Percentiles rank a stretch among this genome's conserved stretches.
Conservation (phyloP, 2,329 filamentous ascomycete species). For the Aspergillus transmontanensis region DNA sequence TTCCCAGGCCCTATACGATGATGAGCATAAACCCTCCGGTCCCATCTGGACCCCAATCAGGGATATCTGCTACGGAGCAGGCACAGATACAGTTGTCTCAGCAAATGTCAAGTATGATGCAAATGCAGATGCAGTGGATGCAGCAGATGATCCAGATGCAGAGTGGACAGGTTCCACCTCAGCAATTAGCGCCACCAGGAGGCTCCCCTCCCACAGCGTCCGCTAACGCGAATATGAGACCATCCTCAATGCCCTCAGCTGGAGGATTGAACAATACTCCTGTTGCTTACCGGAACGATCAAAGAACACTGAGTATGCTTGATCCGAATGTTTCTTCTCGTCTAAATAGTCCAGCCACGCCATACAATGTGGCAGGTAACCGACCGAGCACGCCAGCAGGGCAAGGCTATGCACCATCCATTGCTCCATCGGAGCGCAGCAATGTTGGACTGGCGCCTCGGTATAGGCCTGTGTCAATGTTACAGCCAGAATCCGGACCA, state of each 20-base stretch:
- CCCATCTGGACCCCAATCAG: constrained; percentile 25
- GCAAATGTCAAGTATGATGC: constrained; percentile 85
- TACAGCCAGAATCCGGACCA: constrained; percentile 43
- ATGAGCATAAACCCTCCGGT: constrained; percentile 31
- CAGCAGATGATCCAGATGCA: constrained; percentile 69
- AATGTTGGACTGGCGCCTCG: constrained; percentile 87
- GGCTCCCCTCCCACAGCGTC: constrained; percentile 29
- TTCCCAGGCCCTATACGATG: constrained; percentile 43
- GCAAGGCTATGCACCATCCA: constrained; percentile 76
- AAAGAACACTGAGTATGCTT: constrained; percentile 82
- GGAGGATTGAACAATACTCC: constrained; percentile 24
- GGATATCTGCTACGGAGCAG: constrained; percentile 65
- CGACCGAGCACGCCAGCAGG: constrained; percentile 29
- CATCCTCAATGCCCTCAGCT: constrained; percentile 52
- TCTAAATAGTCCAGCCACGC: constrained; percentile 39
- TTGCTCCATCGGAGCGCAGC: constrained; percentile 93
- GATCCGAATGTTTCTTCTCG: constrained; percentile 59
- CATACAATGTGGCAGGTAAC: constrained; percentile 31
- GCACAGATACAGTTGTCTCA: constrained; percentile 79
- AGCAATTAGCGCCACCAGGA: constrained; percentile 33
- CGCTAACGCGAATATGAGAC: constrained; percentile 38
- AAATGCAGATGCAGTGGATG: constrained; percentile 95
- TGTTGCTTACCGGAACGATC: constrained; percentile 27
- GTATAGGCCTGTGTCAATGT: constrained; percentile 84
- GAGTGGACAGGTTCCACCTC: constrained; percentile 42